Conservation (phyloP, 768 basidiomycete species). For the Tylopilus sp. region DNA sequence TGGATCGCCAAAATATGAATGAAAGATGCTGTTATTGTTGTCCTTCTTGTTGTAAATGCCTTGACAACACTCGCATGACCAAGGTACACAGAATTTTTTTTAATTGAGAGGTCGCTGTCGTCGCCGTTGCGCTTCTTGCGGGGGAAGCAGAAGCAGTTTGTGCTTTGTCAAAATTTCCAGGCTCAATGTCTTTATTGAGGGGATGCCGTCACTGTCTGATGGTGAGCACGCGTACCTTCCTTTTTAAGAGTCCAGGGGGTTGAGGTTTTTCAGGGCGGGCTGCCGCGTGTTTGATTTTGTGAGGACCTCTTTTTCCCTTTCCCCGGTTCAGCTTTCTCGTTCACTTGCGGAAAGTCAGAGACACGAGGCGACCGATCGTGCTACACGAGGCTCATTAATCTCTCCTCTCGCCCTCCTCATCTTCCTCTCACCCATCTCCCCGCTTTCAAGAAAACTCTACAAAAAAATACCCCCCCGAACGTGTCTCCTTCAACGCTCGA, state of each 20-base stretch:
- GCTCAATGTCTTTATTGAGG: background rate
- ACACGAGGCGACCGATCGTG: conserved; percentile 46
- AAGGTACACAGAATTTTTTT: background rate
- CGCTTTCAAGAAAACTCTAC: conserved; percentile 15
- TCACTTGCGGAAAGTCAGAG: conserved; percentile 39
- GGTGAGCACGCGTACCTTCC: conserved; percentile 31
- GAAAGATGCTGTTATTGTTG: conserved; percentile 22
- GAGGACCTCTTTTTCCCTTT: conserved; percentile 20
- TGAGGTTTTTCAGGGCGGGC: conserved; percentile 33
- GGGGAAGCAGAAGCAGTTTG: conserved; percentile 11
- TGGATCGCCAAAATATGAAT: conserved; percentile 23
- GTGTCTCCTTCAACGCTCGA: conserved; percentile 31
- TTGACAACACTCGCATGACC: conserved; percentile 22
- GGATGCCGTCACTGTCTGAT: conserved; percentile 16
- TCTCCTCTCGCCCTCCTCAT: conserved; percentile 19
- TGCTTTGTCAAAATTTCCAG: conserved; percentile 2
- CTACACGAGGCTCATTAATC: conserved; percentile 44
- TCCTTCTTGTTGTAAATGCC: conserved; percentile 16
- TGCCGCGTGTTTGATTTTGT: conserved; percentile 25
- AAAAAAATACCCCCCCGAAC: conserved; percentile 24
- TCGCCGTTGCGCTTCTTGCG: conserved; percentile 1
- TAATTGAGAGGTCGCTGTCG: background rate
- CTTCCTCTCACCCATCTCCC: conserved; percentile 16
- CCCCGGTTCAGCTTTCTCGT: conserved; percentile 26
- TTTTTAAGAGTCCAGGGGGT: conserved; percentile 26